Base-by-base conservation (phyloP, 148 eudicot genomes). In the Rhododendron molle region DNA sequence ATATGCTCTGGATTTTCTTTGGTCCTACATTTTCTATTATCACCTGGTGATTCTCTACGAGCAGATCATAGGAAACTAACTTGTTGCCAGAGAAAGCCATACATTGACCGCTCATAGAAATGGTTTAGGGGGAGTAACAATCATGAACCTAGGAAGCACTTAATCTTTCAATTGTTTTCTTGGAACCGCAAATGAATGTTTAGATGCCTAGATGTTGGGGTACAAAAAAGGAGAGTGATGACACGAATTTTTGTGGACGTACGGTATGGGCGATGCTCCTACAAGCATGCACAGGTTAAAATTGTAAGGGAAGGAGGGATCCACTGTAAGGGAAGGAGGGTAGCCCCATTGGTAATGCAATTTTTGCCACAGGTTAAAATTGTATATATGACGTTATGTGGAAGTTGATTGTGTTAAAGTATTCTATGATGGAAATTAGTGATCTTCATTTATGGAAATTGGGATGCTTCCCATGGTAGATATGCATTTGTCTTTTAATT, bases 401-500 rank as follows among this genome's bases (percentile, higher is more conserved):
- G 72, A 65, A 65, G 26, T n/a, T n/a, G 26, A 65, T 26, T 65
- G 30, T 65, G 2, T 1, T 65, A 26, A 26, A 67, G 34, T 26
- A 67, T 26, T 11, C 32, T 67, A 3, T 26, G 15, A 26, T n/a
- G 16, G 36, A 30, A 30, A 69, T 69, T 69, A 2, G 16, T 28
- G 74, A 69, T 11, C 7, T 30, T 69, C 1, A 30, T 13, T 28
- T 26, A 67, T 67, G 32, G 73, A 67, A 67, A 67, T 67, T 18
- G 9, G 2, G 36, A 38, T 8, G 21, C 44, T 38, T 38, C 46
- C 79, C 49, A 18, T 76, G 3, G 94, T 97, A 88, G 92, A 89
- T 5, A 81, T 93, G 91, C 49, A 77, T 40, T 40, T 21, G 54
- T 78, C 81, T 78, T 23, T 38, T 20, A 18, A 76, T 76, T 76